These are phyloP conservation scores for Candida ficus DNA, from an alignment of 805 yeast genomes.

Conservation along the genomic window DNA sequence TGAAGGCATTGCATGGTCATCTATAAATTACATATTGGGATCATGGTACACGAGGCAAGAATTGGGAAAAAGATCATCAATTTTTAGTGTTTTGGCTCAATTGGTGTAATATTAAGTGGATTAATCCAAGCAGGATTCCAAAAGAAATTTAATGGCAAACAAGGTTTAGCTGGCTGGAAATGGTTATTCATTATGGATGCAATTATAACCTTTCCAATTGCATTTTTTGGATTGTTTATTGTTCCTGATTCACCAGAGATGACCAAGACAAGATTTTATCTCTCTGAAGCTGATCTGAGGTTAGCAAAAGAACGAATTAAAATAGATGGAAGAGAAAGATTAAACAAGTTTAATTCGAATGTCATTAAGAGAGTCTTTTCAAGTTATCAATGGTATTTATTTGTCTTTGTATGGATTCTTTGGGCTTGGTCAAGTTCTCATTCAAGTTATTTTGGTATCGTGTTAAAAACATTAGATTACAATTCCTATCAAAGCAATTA, in stretches of 20 bases:
- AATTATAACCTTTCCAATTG: slow-evolving; percentile 11
- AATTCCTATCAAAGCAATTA: slow-evolving; percentile 21
- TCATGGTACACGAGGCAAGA: slow-evolving; percentile 51
- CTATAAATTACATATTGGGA: slow-evolving; percentile 51
- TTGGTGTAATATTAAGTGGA: slow-evolving; percentile 30
- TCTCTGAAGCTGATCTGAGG: slow-evolving; percentile 14
- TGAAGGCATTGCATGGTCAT: slow-evolving; percentile 60
- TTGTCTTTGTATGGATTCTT: slow-evolving; percentile 13
- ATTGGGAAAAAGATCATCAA: slow-evolving; percentile 53
- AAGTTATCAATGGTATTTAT: slow-evolving; percentile 20
- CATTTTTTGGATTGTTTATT: slow-evolving; percentile 23
- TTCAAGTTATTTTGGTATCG: slow-evolving; percentile 14
- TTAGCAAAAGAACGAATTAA: slow-evolving; percentile 10
- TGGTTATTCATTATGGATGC: slow-evolving; percentile 15
- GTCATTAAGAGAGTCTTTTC: slow-evolving; percentile 16
- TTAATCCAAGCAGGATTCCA: slow-evolving; percentile 20
- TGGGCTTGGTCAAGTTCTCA: slow-evolving; percentile 12
- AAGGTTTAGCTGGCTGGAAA: slow-evolving; percentile 10
- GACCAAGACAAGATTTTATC: slow-evolving; percentile 14
- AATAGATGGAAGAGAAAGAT: slow-evolving; percentile 15
- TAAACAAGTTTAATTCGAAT: slow-evolving; percentile 12
- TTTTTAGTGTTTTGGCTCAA: slow-evolving; percentile 25
- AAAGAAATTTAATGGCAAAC: slow-evolving; percentile 4
- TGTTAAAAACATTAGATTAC: slow-evolving; percentile 19
- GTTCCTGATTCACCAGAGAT: slow-evolving; percentile 38